Evolutionary conservation across 129 eudicot genomes (phyloP).

Genomic region (Heracleum sosnowskyi): DNA sequence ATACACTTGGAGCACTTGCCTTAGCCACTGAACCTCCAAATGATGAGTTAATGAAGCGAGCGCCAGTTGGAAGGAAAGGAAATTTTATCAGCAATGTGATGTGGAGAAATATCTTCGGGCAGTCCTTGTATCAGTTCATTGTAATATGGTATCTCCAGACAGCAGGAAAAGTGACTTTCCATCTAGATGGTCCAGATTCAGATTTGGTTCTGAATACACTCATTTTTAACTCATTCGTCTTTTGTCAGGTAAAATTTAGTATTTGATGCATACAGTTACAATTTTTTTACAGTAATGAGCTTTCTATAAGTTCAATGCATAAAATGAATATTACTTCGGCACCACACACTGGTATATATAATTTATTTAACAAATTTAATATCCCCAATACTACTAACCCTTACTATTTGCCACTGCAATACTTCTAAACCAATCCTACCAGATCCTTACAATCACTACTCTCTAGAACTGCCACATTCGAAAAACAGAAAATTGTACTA

Average conservation of each 20-base stretch:
- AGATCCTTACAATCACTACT: neutral
- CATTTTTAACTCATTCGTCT: conserved; percentile 85
- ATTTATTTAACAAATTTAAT: no score
- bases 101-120: conserved; percentile 96
- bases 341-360: neutral
- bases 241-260: conserved; percentile 61
- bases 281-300: neutral
- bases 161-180: conserved; percentile 47
- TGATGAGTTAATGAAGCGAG: conserved; percentile 77
- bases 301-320: neutral
- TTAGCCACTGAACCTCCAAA: conserved; percentile 94
- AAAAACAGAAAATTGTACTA: neutral
- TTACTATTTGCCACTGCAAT: neutral
- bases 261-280: neutral
- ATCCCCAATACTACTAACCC: neutral
- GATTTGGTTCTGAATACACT: conserved; percentile 74
- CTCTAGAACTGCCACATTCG: neutral
- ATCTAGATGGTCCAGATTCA: conserved; percentile 48
- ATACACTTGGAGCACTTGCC: conserved; percentile 94
- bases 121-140: conserved; percentile 69
- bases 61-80: conserved; percentile 89
- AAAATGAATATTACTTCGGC: neutral
- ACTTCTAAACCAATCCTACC: neutral
- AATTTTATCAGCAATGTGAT: conserved; percentile 83
- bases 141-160: conserved; percentile 85